Evolutionary conservation across 768 basidiomycete species (phyloP), one percentile per base, ranked within the genome.

Genomic region (Amylocystis lapponica): DNA sequence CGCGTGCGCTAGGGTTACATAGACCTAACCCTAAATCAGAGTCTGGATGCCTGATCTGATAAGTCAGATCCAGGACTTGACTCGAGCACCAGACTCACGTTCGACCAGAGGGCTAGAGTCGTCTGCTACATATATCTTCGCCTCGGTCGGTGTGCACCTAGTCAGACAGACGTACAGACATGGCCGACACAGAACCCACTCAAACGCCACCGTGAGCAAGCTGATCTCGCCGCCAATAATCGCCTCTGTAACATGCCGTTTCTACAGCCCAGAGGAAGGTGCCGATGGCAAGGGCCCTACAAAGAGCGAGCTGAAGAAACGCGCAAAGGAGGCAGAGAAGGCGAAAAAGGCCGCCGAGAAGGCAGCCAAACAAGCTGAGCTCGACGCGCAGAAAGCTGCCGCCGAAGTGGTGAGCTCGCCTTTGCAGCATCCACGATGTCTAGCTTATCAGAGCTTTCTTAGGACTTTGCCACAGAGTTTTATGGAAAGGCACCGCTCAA

Each of bases 251-350:
- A 11, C 9, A 19, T 36, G 17, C 10, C 9, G 37, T 21, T 41
- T 27, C 30, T 27, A 22, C 14, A 49, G 39, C 6, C 29, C 43
- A 43, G 50, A 49, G 14, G 54, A 57, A 30, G 58, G 54, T 26
- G 53, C 39, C 10, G 60, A 60, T 31, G 48, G 53, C n/a, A 64
- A 70, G 30, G 85, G 75, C 11, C 89, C 82, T 6, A 80, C 83
- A 43, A 97, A 96, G 69, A 88, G 72, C 55, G 91, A 94, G 55
- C 62, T 91, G 46, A 97, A 98, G 72, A 93, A 91, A 66, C 79
- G 81, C 25, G 85, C 85, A 25, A 97, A 96, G 64, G 85, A 86
- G 36, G 84, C 81, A 11, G 89, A 93, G 66, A 97, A 97, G 53
- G 87, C 84, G 36, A 80, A 81, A 66, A 93, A 90, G 61, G 84